Evolutionary conservation across 331 rosid genomes (phyloP), one percentile per base, ranked within the genome.

Genomic region (Quercus tomentella): DNA sequence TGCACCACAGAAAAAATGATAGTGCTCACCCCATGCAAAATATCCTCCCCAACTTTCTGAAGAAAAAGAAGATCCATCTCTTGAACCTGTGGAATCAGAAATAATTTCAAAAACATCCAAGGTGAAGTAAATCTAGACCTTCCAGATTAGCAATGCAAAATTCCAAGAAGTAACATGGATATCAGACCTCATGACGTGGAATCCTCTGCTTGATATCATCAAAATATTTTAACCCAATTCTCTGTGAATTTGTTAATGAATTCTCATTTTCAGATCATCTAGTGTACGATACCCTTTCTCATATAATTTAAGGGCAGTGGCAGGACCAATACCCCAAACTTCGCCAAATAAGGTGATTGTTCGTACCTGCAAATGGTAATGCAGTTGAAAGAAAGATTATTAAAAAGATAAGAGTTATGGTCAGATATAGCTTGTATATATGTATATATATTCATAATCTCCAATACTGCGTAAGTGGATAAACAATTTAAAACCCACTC

Each of bases 301-400:
- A 45, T 89, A 95, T 80, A 95, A 83, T 81, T 90, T 92, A 78
- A 88, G 78, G 26, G 98, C 94, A n/a, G 98, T 95, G 73, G 98
- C 93, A 56, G 98, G 97, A 76, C 97, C 98, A 77, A 92, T 78
- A 70, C 97, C 98, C 98, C 98, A 95, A 57, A 92, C 92, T 89
- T 95, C 94, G 56, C 93, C 97, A 87, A 92, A 95, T 65, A 95
- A 84, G 85, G 93, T 84, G 86, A 95, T 88, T 41, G 98, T 90
- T 26, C 87, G 68, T 33, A 92, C 95, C 98, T 94, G 76, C 31
- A 84, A 73, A 84, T 60, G 52, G 66, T 5, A 51, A 17, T 30
- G 31, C 49, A 76, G 74, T 43, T 71, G 83, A 72, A 20, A 57
- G 26, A 25, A 33, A 75, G 30, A 55, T 77, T 68, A 65, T n/a